These are phyloP conservation scores for Blastosporella zonata DNA, from an alignment of 1,284 basidiomycete genomes.

Conservation along the genomic window DNA sequence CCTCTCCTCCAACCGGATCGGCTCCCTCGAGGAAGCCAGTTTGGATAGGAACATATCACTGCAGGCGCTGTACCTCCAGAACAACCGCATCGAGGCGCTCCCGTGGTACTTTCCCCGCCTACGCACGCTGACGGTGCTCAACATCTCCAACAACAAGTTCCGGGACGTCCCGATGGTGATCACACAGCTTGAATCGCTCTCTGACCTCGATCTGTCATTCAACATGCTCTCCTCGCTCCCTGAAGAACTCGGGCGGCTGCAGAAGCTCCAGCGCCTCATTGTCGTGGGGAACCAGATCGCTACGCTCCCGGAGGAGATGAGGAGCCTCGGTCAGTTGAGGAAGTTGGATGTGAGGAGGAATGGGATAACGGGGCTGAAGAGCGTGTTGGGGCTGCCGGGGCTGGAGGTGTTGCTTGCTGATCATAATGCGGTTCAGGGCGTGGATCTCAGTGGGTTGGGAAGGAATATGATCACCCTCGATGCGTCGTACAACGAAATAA, in stretches of 20 bases:
- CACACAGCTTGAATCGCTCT: constrained; percentile 69
- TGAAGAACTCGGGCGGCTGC: constrained; percentile 73
- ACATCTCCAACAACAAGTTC: constrained; percentile 98
- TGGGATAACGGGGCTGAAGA: constrained; percentile 70
- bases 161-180: constrained; percentile 78
- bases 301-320: constrained; percentile 70
- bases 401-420: constrained; percentile 73
- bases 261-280: constrained; percentile 72
- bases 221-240: constrained; percentile 87
- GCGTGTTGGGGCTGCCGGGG: constrained; percentile 68
- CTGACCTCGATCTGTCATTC: constrained; percentile 94
- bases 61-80: constrained; percentile 77
- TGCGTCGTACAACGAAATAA: constrained; percentile 81
- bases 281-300: constrained; percentile 88
- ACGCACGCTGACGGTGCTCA: constrained; percentile 72
- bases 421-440: constrained; percentile 76
- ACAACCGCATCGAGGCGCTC: constrained; percentile 88
- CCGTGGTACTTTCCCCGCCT: constrained; percentile 85
- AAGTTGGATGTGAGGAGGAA: constrained; percentile 85
- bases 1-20: constrained; percentile 91
- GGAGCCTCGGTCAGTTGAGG: constrained; percentile 60
- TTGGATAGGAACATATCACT: constrained; percentile 80
- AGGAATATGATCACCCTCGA: constrained; percentile 60
- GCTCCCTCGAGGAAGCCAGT: constrained; percentile 83
- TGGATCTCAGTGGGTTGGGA: constrained; percentile 77